A percentile compares a stretch with the other conserved stretches of the same genome.
phyloP scores from a whole-genome alignment of 2,329 filamentous ascomycete genomes.

The Trichophyton verrucosum region DNA sequence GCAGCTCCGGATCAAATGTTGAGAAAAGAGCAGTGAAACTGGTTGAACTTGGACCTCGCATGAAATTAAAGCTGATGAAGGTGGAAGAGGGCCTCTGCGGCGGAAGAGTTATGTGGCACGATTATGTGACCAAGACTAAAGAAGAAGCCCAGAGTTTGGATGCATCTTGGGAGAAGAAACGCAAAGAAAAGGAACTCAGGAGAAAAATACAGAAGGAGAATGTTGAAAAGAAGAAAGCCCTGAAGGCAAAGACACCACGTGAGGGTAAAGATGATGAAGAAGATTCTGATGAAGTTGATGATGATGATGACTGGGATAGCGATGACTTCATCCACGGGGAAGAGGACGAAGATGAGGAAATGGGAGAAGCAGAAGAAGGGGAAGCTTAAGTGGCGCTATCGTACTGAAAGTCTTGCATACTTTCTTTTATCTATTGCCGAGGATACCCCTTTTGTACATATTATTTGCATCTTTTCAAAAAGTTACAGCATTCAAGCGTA shows the following conservation, averaged over 20 bases:
- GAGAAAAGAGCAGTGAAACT: slow-evolving; percentile 84
- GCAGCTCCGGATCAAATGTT: slow-evolving; percentile 41
- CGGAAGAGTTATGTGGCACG: slow-evolving; percentile 95
- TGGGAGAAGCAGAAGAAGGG: not conserved
- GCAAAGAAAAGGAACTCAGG: slow-evolving; percentile 68
- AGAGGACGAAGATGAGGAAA: slow-evolving; percentile 23
- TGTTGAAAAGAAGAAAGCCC: slow-evolving; percentile 70
- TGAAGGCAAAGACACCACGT: slow-evolving; percentile 39
- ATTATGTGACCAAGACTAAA: slow-evolving; percentile 75
- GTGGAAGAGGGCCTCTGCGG: slow-evolving; percentile 87
- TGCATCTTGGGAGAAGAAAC: slow-evolving; percentile 64
- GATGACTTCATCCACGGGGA: slow-evolving; percentile 39
- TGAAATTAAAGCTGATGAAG: slow-evolving; percentile 82
- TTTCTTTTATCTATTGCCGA: not conserved
- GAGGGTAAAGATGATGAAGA: slow-evolving; percentile 35
- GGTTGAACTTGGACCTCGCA: slow-evolving; percentile 78
- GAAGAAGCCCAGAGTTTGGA: slow-evolving; percentile 69
- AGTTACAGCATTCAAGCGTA: not conserved
- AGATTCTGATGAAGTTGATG: slow-evolving; percentile 40
- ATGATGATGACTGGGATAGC: slow-evolving; percentile 42
- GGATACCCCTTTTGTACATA: not conserved
- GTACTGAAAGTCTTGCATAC: not conserved
- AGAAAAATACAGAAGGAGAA: slow-evolving; percentile 79
- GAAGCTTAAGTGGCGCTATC: not conserved
- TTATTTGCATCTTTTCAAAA: not conserved